phyloP scores from a whole-genome alignment of 2,329 filamentous ascomycete genomes.

The Penicillium digitatum region DNA sequence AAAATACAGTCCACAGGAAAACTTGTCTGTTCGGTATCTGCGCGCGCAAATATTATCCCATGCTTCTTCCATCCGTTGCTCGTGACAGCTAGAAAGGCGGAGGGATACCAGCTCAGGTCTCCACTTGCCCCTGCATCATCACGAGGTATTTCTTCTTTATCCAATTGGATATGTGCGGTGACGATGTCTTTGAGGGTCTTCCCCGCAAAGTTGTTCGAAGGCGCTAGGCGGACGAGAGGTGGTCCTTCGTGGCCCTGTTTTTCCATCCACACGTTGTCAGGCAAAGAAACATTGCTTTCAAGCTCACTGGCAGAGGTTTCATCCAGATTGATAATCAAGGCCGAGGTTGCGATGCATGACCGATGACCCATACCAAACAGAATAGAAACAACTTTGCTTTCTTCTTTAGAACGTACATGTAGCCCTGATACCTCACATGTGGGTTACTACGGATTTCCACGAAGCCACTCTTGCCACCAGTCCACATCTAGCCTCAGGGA shows the following conservation, averaged over 20 bases:
- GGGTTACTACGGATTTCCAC: no score
- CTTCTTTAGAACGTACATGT: no score
- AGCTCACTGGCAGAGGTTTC: not conserved
- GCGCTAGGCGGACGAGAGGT: not conserved
- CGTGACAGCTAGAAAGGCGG: not conserved
- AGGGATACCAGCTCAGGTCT: not conserved
- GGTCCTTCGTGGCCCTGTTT: not conserved
- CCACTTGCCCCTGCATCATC: not conserved
- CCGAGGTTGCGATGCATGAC: no score
- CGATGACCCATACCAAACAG: no score
- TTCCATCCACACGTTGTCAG: not conserved
- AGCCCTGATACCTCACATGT: no score
- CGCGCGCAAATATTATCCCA: not conserved
- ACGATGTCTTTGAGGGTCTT: not conserved
- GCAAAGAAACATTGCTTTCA: not conserved
- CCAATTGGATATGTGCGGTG: not conserved
- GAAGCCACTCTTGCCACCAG: no score
- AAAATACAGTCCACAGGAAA: not conserved
- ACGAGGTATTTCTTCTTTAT: not conserved
- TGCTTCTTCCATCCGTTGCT: not conserved
- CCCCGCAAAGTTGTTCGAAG: not conserved
- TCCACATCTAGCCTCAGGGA: no score
- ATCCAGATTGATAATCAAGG: no score
- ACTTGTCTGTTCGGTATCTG: not conserved
- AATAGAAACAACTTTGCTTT: no score